Conservation (phyloP, 164 flowering plant species). For the Brasenia schreberi region DNA sequence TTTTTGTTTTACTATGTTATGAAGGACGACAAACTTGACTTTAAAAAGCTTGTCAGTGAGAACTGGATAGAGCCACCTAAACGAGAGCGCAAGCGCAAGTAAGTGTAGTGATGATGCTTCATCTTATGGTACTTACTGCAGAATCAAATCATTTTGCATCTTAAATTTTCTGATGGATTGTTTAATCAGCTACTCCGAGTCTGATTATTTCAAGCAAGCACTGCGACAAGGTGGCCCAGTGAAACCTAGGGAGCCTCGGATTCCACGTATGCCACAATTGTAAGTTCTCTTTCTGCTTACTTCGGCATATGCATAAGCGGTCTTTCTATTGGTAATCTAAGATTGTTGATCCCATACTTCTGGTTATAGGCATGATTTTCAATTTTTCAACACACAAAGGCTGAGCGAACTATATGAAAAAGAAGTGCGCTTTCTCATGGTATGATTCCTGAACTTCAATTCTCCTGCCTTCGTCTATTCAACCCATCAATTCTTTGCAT, state of each 20-base stretch:
- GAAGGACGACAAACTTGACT: slow-evolving; percentile 79
- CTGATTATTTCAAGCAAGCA: slow-evolving; percentile 98
- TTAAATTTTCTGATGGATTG: background rate
- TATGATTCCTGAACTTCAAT: slow-evolving; percentile 18
- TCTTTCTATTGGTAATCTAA: background rate
- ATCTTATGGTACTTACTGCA: background rate
- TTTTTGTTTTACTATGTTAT: slow-evolving; percentile 5
- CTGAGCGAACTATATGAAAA: slow-evolving; percentile 87
- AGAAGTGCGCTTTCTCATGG: slow-evolving; percentile 93
- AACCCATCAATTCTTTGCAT: too few relatives aligned
- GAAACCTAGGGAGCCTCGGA: slow-evolving; percentile 87
- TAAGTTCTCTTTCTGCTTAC: slow-evolving; percentile 20
- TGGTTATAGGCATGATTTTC: slow-evolving; percentile 84
- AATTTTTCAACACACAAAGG: slow-evolving; percentile 86
- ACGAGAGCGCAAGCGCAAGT: slow-evolving; percentile 97
- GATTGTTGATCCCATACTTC: slow-evolving; percentile 1
- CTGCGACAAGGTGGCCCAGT: slow-evolving; percentile 94
- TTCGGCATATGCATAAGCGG: background rate
- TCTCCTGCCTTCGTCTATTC: too few relatives aligned
- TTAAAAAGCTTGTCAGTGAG: slow-evolving; percentile 91
- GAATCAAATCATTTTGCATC: background rate
- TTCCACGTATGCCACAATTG: slow-evolving; percentile 99
- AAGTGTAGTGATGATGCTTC: slow-evolving; percentile 8
- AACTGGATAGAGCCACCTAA: slow-evolving; percentile 96
- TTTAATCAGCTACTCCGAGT: slow-evolving; percentile 58